Evolutionary conservation across 2,329 filamentous ascomycete genomes (phyloP), one percentile per base, ranked within the genome.

Genomic region (Colletotrichum plurivorum): DNA sequence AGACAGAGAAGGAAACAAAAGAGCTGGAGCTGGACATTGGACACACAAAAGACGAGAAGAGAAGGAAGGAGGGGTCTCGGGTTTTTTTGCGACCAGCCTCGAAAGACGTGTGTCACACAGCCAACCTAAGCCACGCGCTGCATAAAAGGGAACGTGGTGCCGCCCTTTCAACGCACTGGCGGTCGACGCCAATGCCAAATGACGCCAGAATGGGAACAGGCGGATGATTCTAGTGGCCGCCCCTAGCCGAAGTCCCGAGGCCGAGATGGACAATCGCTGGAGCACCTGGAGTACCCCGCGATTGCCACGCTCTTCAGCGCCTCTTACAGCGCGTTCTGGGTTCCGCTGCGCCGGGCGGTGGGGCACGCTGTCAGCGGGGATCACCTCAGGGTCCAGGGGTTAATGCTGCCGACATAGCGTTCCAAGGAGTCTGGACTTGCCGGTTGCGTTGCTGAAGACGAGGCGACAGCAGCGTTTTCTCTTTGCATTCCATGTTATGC

Each of bases 231-330:
- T 56, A 62, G 65, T 54, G 65, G 65, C 69, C 69, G 69, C 56
- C 51, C 31, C 65, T 64, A 71, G 53, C 69, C 69, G 69, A 65
- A 53, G 51, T 63, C 55, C 69, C 60, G 69, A 71, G 59, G 69
- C 64, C 57, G 58, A 67, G 52, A 64, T 65, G 43, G 41, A 36
- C 55, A 52, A 61, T 58, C 25, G 52, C 51, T 43, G 27, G 61
- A 48, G 25, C 20, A 13, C 27, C 55, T 61, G 25, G 62, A 61
- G 51, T 52, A 67, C 67, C 67, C 67, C 67, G 63, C 67, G 63
- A 67, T 67, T 67, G 36, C 60, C 18, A 31, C 52, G 43, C 48
- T 58, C 49, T 53, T 10, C 49, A 66, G 25, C 62, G 31, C 62
- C 51, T 56, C 59, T 57, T 41, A 52, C 62, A 69, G 67, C 61